Base-by-base conservation (phyloP, 2,329 filamentous ascomycete genomes). In the Microdochium nivale region DNA sequence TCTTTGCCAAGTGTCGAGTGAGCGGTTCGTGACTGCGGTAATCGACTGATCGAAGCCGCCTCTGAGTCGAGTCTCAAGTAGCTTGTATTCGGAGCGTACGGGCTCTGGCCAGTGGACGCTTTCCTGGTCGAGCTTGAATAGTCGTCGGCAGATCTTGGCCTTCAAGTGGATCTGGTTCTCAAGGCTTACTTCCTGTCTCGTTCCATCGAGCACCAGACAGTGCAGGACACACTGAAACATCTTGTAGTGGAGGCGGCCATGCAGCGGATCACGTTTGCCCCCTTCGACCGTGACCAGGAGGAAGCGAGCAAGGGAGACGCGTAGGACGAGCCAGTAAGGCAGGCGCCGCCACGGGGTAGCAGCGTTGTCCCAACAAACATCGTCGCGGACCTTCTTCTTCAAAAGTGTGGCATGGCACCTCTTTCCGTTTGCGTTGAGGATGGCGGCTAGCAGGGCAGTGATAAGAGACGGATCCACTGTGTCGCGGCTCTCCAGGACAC, bases 331-430 rank as follows among this genome's bases (percentile, higher is more conserved):
- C 76, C 82, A 88, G 49, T 77, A 72, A 0, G 83, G 73, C 1
- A 74, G 74, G 33, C 84, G 70, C 25, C 84, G 70, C 84, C 84
- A 88, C 0, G 83, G 83, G 0, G 67, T 61, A 1, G 71, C 62
- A 0, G 74, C 68, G 2, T 74, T 61, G 1, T 67, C 62, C 65
- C 78, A 77, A n/a, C 69, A 71, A 0, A 85, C 75, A 23, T 85
- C 81, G 50, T 87, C 84, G 0, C 78, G 72, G 0, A 86, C 73
- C 3, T 76, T 71, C 59, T 88, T 88, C 0, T 65, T 67, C 1
- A 85, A 59, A 0, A 68, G 30, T 0, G 62, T 55, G 0, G 73
- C 67, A 0, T 61, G 53, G 0, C 68, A 51, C 0, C 67, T 57
- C 0, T 59, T 52, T 0, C 83, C 83, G n/a, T 77, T 70, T 1